Evolutionary conservation across 2,329 filamentous ascomycete species (phyloP).

Genomic region (Fusarium concolor): DNA sequence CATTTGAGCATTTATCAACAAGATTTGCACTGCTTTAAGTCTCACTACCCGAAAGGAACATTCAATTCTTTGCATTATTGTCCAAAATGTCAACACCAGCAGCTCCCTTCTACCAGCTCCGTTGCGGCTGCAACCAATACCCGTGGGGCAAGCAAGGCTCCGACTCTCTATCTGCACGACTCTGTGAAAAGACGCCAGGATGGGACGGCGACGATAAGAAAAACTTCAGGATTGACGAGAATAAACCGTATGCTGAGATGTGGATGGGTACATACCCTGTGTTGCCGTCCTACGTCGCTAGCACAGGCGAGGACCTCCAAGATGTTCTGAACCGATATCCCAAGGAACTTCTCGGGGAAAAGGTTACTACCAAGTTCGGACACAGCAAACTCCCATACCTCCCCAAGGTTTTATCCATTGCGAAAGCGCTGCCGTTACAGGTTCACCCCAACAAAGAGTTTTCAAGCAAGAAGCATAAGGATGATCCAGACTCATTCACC

Average conservation of each 20-base stretch:
- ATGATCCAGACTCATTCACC: conserved; percentile 73
- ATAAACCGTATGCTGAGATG: conserved; percentile 72
- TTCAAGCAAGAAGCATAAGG: conserved; percentile 70
- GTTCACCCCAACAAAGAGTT: conserved; percentile 79
- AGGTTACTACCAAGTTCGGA: conserved; percentile 70
- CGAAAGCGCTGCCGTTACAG: conserved; percentile 79
- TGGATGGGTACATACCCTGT: conserved; percentile 84
- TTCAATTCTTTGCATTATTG: neutral
- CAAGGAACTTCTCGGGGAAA: conserved; percentile 71
- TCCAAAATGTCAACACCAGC: conserved; percentile 36
- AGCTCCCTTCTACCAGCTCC: conserved; percentile 58
- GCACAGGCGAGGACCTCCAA: conserved; percentile 71
- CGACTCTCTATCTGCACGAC: conserved; percentile 72
- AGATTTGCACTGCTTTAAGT: too few relatives aligned
- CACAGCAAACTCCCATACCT: conserved; percentile 74
- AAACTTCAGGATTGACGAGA: conserved; percentile 72
- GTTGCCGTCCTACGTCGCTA: conserved; percentile 72
- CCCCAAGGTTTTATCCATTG: conserved; percentile 81
- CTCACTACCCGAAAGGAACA: neutral
- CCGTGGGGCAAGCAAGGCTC: conserved; percentile 77
- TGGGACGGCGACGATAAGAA: conserved; percentile 36
- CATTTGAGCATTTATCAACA: neutral
- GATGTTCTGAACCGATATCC: conserved; percentile 72
- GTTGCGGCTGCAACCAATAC: conserved; percentile 67
- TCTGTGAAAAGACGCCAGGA: conserved; percentile 74